Conservation (phyloP, 2,329 filamentous ascomycete species). For the Epichloe coenophiala region DNA sequence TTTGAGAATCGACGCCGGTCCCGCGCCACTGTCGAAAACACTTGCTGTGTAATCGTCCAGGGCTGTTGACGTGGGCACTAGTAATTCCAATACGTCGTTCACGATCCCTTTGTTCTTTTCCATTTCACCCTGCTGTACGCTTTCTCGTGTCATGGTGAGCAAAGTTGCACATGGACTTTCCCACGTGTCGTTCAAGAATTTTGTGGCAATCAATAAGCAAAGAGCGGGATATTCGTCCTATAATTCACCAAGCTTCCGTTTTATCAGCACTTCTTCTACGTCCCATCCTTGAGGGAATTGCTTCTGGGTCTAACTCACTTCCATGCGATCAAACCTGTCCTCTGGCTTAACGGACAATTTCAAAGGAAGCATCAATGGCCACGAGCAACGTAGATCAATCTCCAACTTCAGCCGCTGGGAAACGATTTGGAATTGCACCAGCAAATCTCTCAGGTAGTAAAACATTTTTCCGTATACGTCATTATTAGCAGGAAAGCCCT, state of each 20-base stretch:
- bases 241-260: conserved; percentile 8
- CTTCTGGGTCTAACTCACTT: conserved; percentile 1
- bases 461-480: conserved; percentile 18
- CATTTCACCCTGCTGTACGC: background rate
- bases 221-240: conserved; percentile 7
- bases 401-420: background rate
- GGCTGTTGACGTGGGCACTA: background rate
- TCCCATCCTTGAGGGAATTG: too few relatives aligned
- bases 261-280: background rate
- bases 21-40: background rate
- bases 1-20: background rate
- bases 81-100: background rate
- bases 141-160: conserved; percentile 8
- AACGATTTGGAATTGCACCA: conserved; percentile 11
- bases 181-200: conserved; percentile 11
- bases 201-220: conserved; percentile 2
- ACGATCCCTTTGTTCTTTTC: background rate
- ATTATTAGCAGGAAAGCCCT: conserved; percentile 7
- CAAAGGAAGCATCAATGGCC: background rate
- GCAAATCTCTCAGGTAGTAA: conserved; percentile 12
- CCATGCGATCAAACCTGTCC: conserved; percentile 8
- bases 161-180: conserved; percentile 15
- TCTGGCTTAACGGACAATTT: background rate
- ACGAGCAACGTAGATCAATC: background rate
- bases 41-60: background rate